Evolutionary conservation across 805 yeast genomes (phyloP).

Genomic region (Ogataea trehaloabstinens): DNA sequence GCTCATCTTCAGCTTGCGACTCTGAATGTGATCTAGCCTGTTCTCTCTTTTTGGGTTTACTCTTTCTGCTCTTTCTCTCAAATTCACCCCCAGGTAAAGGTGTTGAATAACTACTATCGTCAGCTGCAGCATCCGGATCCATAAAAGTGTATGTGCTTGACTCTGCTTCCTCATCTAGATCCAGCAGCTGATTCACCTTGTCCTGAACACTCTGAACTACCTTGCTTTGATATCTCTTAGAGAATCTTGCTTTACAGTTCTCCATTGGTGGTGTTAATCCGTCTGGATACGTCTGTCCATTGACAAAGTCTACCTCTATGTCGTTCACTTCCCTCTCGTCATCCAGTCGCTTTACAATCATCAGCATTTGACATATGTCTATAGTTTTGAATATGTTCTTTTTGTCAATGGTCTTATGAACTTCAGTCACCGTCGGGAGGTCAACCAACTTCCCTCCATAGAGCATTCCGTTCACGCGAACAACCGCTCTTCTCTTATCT

Average conservation of each 20-base stretch:
- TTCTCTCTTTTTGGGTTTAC: constrained; percentile 17
- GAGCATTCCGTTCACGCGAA: constrained; percentile 62
- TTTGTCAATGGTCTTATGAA: constrained; percentile 83
- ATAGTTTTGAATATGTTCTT: constrained; percentile 85
- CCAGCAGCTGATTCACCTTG: constrained; percentile 71
- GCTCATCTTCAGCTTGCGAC: constrained; percentile 11
- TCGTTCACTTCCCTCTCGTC: constrained; percentile 45
- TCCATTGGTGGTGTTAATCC: constrained; percentile 83
- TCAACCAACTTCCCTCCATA: constrained; percentile 88
- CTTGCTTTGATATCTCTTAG: constrained; percentile 64
- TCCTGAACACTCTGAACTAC: constrained; percentile 77
- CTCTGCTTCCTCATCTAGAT: constrained; percentile 80
- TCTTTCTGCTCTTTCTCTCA: constrained; percentile 17
- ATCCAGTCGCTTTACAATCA: constrained; percentile 59
- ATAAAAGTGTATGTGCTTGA: constrained; percentile 74
- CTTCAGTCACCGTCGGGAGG: constrained; percentile 83
- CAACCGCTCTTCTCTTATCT: constrained; percentile 75
- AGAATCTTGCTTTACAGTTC: constrained; percentile 68
- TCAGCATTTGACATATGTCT: constrained; percentile 81
- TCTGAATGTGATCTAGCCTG: not conserved
- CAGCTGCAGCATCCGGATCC: constrained; percentile 45
- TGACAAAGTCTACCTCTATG: constrained; percentile 40
- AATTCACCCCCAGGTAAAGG: constrained; percentile 12
- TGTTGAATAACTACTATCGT: constrained; percentile 33
- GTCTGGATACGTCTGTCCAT: constrained; percentile 52